These are phyloP conservation scores for Capillidium rhysosporum DNA, from an alignment of 371 early-diverging fungal genomes.

Conservation along the genomic window DNA sequence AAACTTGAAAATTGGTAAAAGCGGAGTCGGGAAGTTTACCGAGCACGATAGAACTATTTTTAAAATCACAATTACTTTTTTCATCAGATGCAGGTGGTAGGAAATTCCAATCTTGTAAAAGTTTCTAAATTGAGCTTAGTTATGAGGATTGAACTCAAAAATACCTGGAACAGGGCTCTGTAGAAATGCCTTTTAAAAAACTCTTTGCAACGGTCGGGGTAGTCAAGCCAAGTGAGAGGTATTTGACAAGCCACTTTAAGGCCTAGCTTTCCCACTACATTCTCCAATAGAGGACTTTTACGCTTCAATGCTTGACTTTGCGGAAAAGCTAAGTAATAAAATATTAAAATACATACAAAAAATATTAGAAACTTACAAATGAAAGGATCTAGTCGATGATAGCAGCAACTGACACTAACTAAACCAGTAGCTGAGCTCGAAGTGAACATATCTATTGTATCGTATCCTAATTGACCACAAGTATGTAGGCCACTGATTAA, in stretches of 20 bases:
- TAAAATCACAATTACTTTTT: too few relatives aligned
- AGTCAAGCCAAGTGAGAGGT: slow-evolving; percentile 37
- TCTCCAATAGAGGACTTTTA: background rate
- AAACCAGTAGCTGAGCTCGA: slow-evolving; percentile 36
- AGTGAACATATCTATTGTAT: slow-evolving; percentile 48
- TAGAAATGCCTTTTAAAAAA: slow-evolving; percentile 40
- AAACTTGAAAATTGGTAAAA: slow-evolving; percentile 16
- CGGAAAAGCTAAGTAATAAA: background rate
- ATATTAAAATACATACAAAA: slow-evolving; percentile 9
- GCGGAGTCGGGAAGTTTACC: too few relatives aligned
- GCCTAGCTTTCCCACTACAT: slow-evolving; percentile 33
- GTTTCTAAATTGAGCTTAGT: too few relatives aligned
- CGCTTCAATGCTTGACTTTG: background rate
- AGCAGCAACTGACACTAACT: slow-evolving; percentile 73
- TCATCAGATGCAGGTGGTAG: too few relatives aligned
- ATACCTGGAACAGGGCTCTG: slow-evolving; percentile 37
- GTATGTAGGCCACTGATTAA: slow-evolving; percentile 69
- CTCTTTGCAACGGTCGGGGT: slow-evolving; percentile 18
- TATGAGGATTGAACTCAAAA: background rate
- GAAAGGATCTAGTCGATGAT: slow-evolving; percentile 25
- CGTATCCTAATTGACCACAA: slow-evolving; percentile 62
- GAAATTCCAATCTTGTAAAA: too few relatives aligned
- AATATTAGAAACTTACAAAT: background rate
- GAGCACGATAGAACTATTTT: too few relatives aligned
- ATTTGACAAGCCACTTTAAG: slow-evolving; percentile 62